Base-by-base conservation (phyloP, 2,329 filamentous ascomycete species). In the Pseudovirgaria hyperparasitica region DNA sequence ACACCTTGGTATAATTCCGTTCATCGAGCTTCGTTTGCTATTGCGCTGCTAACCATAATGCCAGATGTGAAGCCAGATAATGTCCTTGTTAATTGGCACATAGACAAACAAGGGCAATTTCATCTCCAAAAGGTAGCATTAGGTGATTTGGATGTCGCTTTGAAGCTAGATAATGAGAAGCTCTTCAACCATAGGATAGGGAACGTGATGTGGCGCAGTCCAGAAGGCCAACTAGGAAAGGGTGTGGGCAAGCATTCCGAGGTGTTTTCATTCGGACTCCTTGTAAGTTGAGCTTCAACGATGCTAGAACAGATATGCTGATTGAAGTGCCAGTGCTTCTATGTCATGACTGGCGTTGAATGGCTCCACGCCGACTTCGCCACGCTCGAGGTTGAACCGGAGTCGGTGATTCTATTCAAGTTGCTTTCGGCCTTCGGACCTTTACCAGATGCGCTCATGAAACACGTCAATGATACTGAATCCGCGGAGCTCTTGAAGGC, bases 401-500 rank as follows among this genome's bases (percentile, higher is more conserved):
- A 48, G 26, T 27, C 30, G 27, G 39, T 42, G 30, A 46, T 45
- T 37, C 27, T 51, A 25, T 32, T 36, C 27, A 42, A 37, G 25
- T 37, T 46, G 29, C 37, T 48, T 28, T 37, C 38, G 19, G 36
- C 36, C 23, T 42, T 44, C 29, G 33, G 41, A 22, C 43, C 44
- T 29, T 34, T 46, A 28, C 38, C 38, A 21, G 25, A 40, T 28
- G 39, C 25, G 14, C 38, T 51, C 22, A 27, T 50, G 32, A 31
- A 37, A 27, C 40, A 49, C 39, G 27, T 48, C 25, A 38, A 42
- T 19, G 37, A 46, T 36, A 39, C 45, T 21, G 32, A 40, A 36
- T 38, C 30, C 31, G 33, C 27, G 27, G 31, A 32, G 26, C 32
- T 42, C 29, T 38, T 46, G 20, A 38, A 27, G 27, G 32, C 23